A percentile compares a stretch with the other conserved stretches of the same genome.
Conservation (phyloP, 768 basidiomycete species). For the Trametes coccinea region DNA sequence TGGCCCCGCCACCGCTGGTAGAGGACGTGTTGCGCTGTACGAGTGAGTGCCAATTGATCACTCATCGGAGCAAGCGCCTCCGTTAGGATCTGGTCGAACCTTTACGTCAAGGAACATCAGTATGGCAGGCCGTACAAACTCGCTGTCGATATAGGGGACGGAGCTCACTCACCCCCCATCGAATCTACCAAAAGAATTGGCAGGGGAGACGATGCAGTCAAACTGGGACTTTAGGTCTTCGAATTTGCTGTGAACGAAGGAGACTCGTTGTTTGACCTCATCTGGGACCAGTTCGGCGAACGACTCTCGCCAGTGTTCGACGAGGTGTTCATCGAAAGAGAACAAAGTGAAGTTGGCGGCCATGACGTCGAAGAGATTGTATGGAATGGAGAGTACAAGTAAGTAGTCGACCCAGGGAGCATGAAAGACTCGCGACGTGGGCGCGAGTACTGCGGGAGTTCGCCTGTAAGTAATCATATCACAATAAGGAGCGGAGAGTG, state of each 20-base stretch:
- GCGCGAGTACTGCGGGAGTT: too few relatives aligned
- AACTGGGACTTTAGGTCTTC: constrained; percentile 6
- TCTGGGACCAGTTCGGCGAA: constrained; percentile 1
- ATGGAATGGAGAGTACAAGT: too few relatives aligned
- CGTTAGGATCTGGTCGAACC: constrained; percentile 9
- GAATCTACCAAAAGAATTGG: constrained; percentile 33
- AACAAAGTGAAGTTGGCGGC: not conserved
- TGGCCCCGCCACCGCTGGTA: constrained; percentile 18
- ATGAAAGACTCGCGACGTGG: too few relatives aligned
- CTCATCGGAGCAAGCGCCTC: not conserved
- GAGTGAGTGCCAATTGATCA: constrained; percentile 10
- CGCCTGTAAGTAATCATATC: too few relatives aligned
- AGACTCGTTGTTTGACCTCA: not conserved
- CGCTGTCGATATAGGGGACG: too few relatives aligned
- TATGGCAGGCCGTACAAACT: too few relatives aligned
- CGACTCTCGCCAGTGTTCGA: not conserved
- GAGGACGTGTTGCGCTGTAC: constrained; percentile 9
- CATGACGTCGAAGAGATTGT: not conserved
- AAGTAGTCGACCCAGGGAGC: too few relatives aligned
- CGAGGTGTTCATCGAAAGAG: not conserved
- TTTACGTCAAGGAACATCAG: not conserved
- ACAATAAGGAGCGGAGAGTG: too few relatives aligned
- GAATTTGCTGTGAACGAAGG: constrained; percentile 12
- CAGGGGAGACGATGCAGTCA: constrained; percentile 34
- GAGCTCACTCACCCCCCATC: constrained; percentile 31